phyloP scores from a whole-genome alignment of 164 flowering plant species.

The Stephania japonica region DNA sequence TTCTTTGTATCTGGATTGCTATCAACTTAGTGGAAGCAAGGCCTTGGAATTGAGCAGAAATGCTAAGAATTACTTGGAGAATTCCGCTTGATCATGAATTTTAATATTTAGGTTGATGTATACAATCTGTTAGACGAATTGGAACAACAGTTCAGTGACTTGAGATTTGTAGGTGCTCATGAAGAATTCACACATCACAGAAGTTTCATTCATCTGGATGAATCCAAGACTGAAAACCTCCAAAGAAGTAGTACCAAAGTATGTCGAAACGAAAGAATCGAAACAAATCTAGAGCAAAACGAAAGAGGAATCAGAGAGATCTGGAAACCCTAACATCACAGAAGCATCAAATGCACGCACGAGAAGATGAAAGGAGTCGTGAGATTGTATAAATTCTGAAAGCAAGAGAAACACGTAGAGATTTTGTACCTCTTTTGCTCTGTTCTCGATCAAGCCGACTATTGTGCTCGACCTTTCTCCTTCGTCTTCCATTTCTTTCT shows the following conservation, averaged over 20 bases:
- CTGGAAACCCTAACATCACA: not conserved
- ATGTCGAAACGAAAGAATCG: not conserved
- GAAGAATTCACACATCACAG: too few relatives aligned
- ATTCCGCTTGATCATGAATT: too few relatives aligned
- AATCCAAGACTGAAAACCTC: not conserved
- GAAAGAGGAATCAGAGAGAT: not conserved
- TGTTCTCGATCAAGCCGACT: conserved; percentile 77
- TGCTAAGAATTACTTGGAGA: too few relatives aligned
- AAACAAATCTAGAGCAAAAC: not conserved
- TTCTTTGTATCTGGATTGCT: too few relatives aligned
- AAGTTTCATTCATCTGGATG: not conserved
- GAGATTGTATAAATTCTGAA: not conserved
- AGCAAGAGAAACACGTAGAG: conserved; percentile 2
- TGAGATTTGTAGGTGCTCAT: too few relatives aligned
- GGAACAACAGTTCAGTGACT: too few relatives aligned
- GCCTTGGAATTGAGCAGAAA: too few relatives aligned
- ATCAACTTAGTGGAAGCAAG: too few relatives aligned
- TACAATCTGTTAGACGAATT: too few relatives aligned
- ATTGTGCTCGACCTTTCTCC: conserved; percentile 72
- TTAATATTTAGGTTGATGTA: too few relatives aligned
- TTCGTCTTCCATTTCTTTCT: conserved; percentile 49
- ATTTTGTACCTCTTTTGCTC: conserved; percentile 75
- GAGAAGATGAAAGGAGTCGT: not conserved
- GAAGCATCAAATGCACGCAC: not conserved
- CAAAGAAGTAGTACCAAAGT: not conserved